phyloP scores from a whole-genome alignment of 2,329 filamentous ascomycete genomes.

The Pseudopyricularia javanii region DNA sequence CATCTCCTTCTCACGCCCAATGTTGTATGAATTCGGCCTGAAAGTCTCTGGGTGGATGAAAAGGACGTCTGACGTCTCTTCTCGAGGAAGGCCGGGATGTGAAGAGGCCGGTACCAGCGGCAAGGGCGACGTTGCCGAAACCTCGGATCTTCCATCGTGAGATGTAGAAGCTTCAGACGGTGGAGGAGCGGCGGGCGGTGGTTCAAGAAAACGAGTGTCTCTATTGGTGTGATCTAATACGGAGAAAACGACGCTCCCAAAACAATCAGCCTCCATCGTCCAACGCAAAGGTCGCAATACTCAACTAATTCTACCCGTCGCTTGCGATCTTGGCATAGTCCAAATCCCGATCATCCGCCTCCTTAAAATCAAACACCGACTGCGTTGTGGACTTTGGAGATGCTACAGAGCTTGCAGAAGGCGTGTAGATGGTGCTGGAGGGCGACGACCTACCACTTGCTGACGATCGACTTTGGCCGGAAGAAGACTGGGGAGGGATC shows the following conservation, averaged over 20 bases:
- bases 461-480: neutral
- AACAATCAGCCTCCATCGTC: slow-evolving; percentile 1
- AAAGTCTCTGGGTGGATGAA: slow-evolving; percentile 42
- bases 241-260: neutral
- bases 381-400: neutral
- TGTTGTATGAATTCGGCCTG: slow-evolving; percentile 49
- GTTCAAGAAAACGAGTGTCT: slow-evolving; percentile 1
- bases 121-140: neutral
- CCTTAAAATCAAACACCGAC: slow-evolving; percentile 1
- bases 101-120: neutral
- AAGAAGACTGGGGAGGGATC: neutral
- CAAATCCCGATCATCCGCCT: neutral
- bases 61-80: slow-evolving; percentile 6
- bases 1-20: slow-evolving; percentile 47
- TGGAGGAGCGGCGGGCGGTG: neutral
- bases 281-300: neutral
- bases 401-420: neutral
- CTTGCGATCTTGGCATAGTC: neutral
- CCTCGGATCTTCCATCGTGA: neutral
- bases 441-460: neutral
- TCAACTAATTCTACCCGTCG: neutral
- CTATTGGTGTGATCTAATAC: slow-evolving; percentile 1
- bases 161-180: neutral
- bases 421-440: neutral
- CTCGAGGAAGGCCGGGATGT: neutral